Evolutionary conservation across 1,139 yeast species (phyloP), one percentile per base, ranked within the genome.

Genomic region (Pichia sp.): DNA sequence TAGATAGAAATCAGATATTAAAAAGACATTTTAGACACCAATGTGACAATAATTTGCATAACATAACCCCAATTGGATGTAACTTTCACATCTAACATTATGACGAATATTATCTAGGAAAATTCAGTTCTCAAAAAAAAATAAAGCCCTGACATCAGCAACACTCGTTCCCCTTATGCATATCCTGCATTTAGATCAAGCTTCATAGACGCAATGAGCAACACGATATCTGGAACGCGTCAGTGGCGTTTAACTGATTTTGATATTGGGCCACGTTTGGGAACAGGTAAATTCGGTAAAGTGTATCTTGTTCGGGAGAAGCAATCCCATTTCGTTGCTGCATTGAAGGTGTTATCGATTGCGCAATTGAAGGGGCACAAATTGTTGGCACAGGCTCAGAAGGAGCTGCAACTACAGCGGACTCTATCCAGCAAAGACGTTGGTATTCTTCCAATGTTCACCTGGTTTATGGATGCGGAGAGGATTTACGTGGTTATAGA

Each of bases 361-460:
- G 6, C 36, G 26, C 36, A 34, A 23, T n/a, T 34, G 16, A 23
- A 11, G 26, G 8, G 8, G 8, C 16, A 34, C 26, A 34, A 23
- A 11, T 23, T 34, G 36, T 11, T 11, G 26, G 8, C 11, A 23
- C 36, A 34, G 26, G 26, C 26, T 11, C 7, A 11, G 26, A 72
- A 97, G 47, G 98, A 92, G 60, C 85, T 92, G 31, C 97, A 88
- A 60, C 88, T 92, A 45, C 98, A 92, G 59, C 75, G 90, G 6
- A 73, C 78, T 45, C 65, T 92, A 38, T 67, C 79, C 44, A 97
- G 90, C 61, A 79, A 81, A 27, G 83, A 87, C 59, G 79, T 92
- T 43, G 72, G 27, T 11, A 16, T 37, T 3, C 11, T 88, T n/a
- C 72, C 88, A 41, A 66, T 92, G 31, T 86, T 79, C 58, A 95